Percentiles rank a stretch among this genome's conserved stretches.
Conservation (phyloP, 192 early-diverging fungal species). For the Cetraspora pellucida region DNA sequence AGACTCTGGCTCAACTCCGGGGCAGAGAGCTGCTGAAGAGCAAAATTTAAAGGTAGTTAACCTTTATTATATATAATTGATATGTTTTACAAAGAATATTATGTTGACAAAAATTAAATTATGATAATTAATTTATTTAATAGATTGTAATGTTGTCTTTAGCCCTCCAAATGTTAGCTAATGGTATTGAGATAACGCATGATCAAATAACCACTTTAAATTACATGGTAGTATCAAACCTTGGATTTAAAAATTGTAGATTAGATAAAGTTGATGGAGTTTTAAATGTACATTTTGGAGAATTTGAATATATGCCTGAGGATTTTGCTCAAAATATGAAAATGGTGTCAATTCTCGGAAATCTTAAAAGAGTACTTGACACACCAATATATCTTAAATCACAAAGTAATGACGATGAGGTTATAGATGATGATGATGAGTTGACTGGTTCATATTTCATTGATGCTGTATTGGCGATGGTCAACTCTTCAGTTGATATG, state of each 20-base stretch:
- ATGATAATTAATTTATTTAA: not conserved
- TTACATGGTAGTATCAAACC: conserved; percentile 47
- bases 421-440: conserved; percentile 27
- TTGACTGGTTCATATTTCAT: conserved; percentile 53
- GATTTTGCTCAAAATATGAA: conserved; percentile 41
- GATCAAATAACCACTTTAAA: conserved; percentile 53
- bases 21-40: conserved; percentile 38
- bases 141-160: conserved; percentile 46
- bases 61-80: not conserved
- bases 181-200: conserved; percentile 48
- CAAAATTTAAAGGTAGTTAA: conserved; percentile 43
- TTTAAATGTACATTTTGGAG: conserved; percentile 45
- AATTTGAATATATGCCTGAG: conserved; percentile 43
- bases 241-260: conserved; percentile 56
- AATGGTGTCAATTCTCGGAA: conserved; percentile 40
- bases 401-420: not conserved
- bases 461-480: conserved; percentile 56
- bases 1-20: not conserved
- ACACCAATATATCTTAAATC: conserved; percentile 37
- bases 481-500: conserved; percentile 53
- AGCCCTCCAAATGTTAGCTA: conserved; percentile 60
- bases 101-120: not conserved
- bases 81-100: not conserved
- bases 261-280: conserved; percentile 40
- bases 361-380: conserved; percentile 50